phyloP scores from a whole-genome alignment of 129 eudicot species.

The Saussurea involucrata region DNA sequence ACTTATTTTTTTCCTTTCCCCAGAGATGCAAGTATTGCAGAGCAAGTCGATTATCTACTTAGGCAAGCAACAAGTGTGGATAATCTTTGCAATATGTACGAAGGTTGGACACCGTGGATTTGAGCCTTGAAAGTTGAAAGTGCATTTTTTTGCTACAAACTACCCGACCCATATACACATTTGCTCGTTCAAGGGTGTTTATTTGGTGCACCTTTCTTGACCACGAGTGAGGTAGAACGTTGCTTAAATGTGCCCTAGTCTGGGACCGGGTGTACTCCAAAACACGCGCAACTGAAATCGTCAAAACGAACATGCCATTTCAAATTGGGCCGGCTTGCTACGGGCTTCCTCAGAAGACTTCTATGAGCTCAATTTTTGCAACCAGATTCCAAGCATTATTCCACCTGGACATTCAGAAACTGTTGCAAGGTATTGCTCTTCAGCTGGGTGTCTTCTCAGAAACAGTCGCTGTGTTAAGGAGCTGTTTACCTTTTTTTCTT shows the following conservation, averaged over 20 bases:
- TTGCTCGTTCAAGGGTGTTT: conserved; percentile 1
- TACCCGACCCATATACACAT: background rate
- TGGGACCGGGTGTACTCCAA: conserved; percentile 2
- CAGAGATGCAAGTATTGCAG: conserved; percentile 78
- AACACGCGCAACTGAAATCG: conserved; percentile 6
- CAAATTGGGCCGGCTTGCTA: conserved; percentile 3
- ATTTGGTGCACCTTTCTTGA: conserved; percentile 4
- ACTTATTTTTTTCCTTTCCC: background rate
- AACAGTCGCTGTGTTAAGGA: too few species aligned
- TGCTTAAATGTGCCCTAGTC: conserved; percentile 1
- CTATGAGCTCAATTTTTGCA: conserved; percentile 10
- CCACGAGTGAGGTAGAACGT: conserved; percentile 6
- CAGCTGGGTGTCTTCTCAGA: background rate
- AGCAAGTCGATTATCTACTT: conserved; percentile 92
- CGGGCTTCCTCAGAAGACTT: background rate
- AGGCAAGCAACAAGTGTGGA: conserved; percentile 93
- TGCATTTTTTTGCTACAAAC: conserved; percentile 2
- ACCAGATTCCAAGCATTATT: conserved; percentile 1
- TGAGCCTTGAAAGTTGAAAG: conserved; percentile 34
- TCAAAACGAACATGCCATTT: conserved; percentile 12
- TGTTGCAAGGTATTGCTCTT: conserved; percentile 11
- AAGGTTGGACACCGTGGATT: conserved; percentile 99
- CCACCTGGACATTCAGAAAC: background rate
- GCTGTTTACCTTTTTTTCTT: too few species aligned
- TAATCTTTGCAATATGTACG: conserved; percentile 98